These are phyloP conservation scores for Phytophthora ramorum DNA, from an alignment of 352 stramenopile species.

Conservation along the genomic window DNA sequence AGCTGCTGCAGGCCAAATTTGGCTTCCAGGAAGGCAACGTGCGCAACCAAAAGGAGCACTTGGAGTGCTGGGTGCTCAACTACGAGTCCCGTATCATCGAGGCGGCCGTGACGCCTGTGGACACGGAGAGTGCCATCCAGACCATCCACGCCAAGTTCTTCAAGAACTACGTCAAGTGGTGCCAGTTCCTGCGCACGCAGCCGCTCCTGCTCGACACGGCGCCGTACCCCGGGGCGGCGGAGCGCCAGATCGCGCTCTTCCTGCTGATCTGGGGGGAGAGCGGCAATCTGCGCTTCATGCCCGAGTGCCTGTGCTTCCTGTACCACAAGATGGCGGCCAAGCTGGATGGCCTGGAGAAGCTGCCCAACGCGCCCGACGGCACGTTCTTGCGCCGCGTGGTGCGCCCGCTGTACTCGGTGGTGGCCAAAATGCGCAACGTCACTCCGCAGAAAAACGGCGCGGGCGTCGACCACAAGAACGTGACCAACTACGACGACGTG, in stretches of 20 bases:
- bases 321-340: constrained; percentile 86
- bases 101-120: constrained; percentile 23
- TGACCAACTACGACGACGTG: constrained; percentile 92
- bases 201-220: constrained; percentile 79
- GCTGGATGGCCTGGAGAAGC: constrained; percentile 61
- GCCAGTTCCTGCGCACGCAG: constrained; percentile 88
- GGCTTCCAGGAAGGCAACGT: constrained; percentile 89
- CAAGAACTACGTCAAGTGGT: constrained; percentile 96
- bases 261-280: constrained; percentile 88
- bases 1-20: constrained; percentile 85
- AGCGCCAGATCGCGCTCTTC: constrained; percentile 82
- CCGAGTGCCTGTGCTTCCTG: constrained; percentile 89
- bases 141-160: constrained; percentile 95
- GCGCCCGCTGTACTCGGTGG: constrained; percentile 78
- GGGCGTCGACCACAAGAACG: constrained; percentile 81
- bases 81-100: constrained; percentile 70
- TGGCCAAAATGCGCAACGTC: constrained; percentile 74
- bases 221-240: constrained; percentile 38
- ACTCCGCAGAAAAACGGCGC: constrained; percentile 38
- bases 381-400: constrained; percentile 80
- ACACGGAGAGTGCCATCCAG: constrained; percentile 68
- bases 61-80: constrained; percentile 87
- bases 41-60: constrained; percentile 88
- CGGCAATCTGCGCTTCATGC: constrained; percentile 90
- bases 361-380: constrained; percentile 68